These are phyloP conservation scores for Pseudonectria foliicola DNA, from an alignment of 2,329 filamentous ascomycete species.

Conservation along the genomic window DNA sequence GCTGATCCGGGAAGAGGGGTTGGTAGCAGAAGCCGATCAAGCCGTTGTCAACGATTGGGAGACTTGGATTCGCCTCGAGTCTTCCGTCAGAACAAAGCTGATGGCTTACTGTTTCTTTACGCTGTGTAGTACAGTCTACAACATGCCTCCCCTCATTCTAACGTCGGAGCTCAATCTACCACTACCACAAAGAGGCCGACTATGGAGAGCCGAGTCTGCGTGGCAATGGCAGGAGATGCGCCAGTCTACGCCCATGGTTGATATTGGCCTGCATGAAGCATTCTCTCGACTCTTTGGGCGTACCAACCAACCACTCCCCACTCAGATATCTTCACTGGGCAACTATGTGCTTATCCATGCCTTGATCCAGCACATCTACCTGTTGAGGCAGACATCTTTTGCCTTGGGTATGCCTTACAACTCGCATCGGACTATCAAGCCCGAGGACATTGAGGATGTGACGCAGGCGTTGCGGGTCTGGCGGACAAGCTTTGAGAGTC, in stretches of 20 bases:
- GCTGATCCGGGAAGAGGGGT: slow-evolving; percentile 51
- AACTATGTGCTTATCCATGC: slow-evolving; percentile 68
- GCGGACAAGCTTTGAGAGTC: slow-evolving; percentile 52
- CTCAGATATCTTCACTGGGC: slow-evolving; percentile 52
- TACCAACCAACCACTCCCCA: slow-evolving; percentile 38
- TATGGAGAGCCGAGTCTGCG: slow-evolving; percentile 50
- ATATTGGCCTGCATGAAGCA: slow-evolving; percentile 50
- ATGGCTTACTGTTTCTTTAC: slow-evolving; percentile 58
- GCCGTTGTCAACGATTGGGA: slow-evolving; percentile 47
- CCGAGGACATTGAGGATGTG: slow-evolving; percentile 51
- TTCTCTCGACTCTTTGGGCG: slow-evolving; percentile 49
- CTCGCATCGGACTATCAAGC: slow-evolving; percentile 41
- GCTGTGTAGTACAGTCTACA: slow-evolving; percentile 54
- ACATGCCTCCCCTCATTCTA: slow-evolving; percentile 50
- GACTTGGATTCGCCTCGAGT: slow-evolving; percentile 51
- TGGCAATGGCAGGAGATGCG: slow-evolving; percentile 56
- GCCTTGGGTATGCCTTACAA: slow-evolving; percentile 42
- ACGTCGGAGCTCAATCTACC: slow-evolving; percentile 52
- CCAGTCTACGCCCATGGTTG: slow-evolving; percentile 41
- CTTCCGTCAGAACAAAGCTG: slow-evolving; percentile 50
- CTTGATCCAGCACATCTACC: slow-evolving; percentile 64
- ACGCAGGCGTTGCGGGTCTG: slow-evolving; percentile 49
- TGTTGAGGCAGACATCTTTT: slow-evolving; percentile 57
- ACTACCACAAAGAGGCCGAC: slow-evolving; percentile 46
- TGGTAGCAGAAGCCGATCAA: slow-evolving; percentile 41